These are phyloP conservation scores for Colletotrichum sidae DNA, from an alignment of 2,329 filamentous ascomycete genomes.

Conservation along the genomic window DNA sequence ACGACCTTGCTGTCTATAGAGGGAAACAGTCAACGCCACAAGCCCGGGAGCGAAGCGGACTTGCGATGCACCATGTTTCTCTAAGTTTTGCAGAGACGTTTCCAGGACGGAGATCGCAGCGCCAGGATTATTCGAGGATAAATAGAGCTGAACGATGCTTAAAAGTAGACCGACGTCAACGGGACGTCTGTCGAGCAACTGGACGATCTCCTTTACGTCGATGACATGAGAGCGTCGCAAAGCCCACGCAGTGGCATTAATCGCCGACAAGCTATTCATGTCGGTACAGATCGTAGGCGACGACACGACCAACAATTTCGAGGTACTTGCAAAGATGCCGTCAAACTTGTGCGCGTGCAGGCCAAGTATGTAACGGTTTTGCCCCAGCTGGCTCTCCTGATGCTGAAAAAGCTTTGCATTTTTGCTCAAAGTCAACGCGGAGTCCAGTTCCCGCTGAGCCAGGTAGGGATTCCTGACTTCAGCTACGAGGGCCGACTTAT, in stretches of 20 bases:
- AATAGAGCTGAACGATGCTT: conserved; percentile 84
- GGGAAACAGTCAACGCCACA: conserved; percentile 80
- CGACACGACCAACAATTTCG: conserved; percentile 51
- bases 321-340: conserved; percentile 66
- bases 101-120: conserved; percentile 83
- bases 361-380: conserved; percentile 74
- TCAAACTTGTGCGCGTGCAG: conserved; percentile 75
- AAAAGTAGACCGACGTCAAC: conserved; percentile 84
- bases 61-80: conserved; percentile 71
- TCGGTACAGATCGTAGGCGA: conserved; percentile 46
- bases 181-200: conserved; percentile 78
- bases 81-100: conserved; percentile 78
- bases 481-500: conserved; percentile 59
- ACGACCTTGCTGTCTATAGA: conserved; percentile 83
- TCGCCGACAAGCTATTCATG: conserved; percentile 57
- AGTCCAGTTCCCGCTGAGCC: conserved; percentile 70
- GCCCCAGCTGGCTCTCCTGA: conserved; percentile 65
- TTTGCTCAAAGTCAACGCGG: conserved; percentile 62
- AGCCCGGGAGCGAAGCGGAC: conserved; percentile 87
- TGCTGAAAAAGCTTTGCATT: conserved; percentile 78
- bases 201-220: conserved; percentile 76
- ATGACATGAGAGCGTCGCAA: conserved; percentile 65
- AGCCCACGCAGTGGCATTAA: conserved; percentile 75
- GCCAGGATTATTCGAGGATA: conserved; percentile 76
- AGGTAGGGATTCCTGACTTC: conserved; percentile 73